Conservation (phyloP, 768 basidiomycete genomes). For the Boletellus emodensis region DNA sequence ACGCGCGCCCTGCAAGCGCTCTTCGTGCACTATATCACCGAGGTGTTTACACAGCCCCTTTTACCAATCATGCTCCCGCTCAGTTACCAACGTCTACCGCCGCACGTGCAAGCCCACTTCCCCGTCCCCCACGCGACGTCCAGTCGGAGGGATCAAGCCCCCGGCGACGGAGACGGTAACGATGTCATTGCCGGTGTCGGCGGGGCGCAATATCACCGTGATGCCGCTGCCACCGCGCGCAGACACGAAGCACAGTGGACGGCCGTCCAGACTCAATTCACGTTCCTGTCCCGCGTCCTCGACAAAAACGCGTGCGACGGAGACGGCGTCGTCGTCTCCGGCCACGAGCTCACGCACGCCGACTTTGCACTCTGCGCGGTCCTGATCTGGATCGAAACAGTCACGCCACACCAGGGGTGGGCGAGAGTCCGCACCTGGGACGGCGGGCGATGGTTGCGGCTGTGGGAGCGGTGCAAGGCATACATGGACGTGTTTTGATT, state of each 20-base stretch:
- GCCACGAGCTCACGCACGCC: slow-evolving; percentile 62
- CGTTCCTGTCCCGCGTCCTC: slow-evolving; percentile 59
- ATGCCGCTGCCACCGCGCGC: slow-evolving; percentile 17
- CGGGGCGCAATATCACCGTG: not conserved
- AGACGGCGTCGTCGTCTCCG: slow-evolving; percentile 60
- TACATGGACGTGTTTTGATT: slow-evolving; percentile 65
- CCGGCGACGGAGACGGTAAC: too few relatives aligned
- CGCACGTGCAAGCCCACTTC: slow-evolving; percentile 53
- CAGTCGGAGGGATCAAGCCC: not conserved
- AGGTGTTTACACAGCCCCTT: slow-evolving; percentile 61
- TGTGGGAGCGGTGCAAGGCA: slow-evolving; percentile 58
- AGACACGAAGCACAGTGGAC: slow-evolving; percentile 62
- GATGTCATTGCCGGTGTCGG: not conserved
- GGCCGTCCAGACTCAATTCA: slow-evolving; percentile 62
- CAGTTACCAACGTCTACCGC: slow-evolving; percentile 57
- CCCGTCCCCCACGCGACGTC: slow-evolving; percentile 25
- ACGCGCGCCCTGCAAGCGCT: slow-evolving; percentile 63
- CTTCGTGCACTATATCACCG: slow-evolving; percentile 68
- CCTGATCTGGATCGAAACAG: slow-evolving; percentile 69
- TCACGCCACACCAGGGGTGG: slow-evolving; percentile 75
- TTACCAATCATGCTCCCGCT: slow-evolving; percentile 68
- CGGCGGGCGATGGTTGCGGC: slow-evolving; percentile 58
- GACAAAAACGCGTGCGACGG: slow-evolving; percentile 65
- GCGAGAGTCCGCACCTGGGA: slow-evolving; percentile 65
- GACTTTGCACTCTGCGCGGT: slow-evolving; percentile 73